Evolutionary conservation across 2,329 filamentous ascomycete species (phyloP), one percentile per base, ranked within the genome.

Genomic region (Colletotrichum viniferum): DNA sequence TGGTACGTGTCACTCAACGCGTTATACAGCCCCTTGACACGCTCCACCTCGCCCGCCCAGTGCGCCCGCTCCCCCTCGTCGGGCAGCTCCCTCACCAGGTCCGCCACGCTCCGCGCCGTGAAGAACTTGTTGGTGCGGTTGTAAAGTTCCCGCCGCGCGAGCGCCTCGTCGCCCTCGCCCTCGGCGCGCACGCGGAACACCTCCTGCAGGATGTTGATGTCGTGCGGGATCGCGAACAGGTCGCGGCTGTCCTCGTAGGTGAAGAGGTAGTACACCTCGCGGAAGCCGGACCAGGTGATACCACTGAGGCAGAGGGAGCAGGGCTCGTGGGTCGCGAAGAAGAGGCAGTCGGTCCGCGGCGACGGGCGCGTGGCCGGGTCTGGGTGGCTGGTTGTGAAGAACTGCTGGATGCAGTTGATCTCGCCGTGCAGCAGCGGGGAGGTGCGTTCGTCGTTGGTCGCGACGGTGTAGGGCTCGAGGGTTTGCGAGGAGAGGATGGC

Each of bases 381-480:
- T 14, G 84, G 80, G 74, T 83, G 82, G 24, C 79, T 79, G 2
- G 80, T 79, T 0, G 85, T 84, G 82, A 90, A 91, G 83, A 91
- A 91, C 36, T 87, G 82, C 78, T 91, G 89, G 81, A 92, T 91
- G 84, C 90, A 91, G 81, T 91, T 90, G 81, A 91, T 90, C 78
- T 92, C 90, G 76, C 90, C 90, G 80, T 91, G 90, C 10, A 91
- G 84, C 5, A 91, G 84, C 3, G 90, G 90, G 6, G 90, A 91
- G 1, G 80, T 80, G 13, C 85, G 85, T 80, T 91, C 90, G 80
- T 91, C 87, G 83, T 92, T 92, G 61, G 89, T 91, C 12, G 89
- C 85, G 7, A 89, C 86, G 0, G 87, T 89, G 16, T 88, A 80
- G 4, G 87, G 84, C 0, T 77, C 60, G 7, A 91, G 85, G 18